Evolutionary conservation across 371 early-diverging fungal species (phyloP), one percentile per base, ranked within the genome.

Genomic region (Smittium culicis): DNA sequence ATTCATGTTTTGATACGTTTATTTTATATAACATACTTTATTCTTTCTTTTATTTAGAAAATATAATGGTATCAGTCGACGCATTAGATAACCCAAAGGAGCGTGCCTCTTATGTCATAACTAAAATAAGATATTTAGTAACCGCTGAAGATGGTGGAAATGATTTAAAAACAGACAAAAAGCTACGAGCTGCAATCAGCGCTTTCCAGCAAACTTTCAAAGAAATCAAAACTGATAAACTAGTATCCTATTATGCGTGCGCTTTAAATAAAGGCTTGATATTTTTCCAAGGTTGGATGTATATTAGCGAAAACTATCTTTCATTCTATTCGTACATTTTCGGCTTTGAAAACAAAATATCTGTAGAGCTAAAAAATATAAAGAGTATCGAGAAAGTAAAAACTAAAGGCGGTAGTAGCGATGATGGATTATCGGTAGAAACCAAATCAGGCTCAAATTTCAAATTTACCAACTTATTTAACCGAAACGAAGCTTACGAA

Each of bases 261-360:
- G 88, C 91, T 0, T 92, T 90, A 71, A 86, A 91, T 70, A 83
- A 83, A 30, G 85, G 84, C 63, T 81, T 88, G 69, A 82, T 91
- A 71, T 81, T 86, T 62, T 90, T 91, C 74, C 98, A 98, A 77
- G 98, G 98, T 0, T 98, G 98, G 98, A 80, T 96, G 77, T 98
- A 98, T 72, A 83, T 98, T 35, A 89, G 90, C 66, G 87, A 92
- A 74, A 89, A 93, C 69, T 90, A 92, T 66, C 73, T 95, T 25
- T 90, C 89, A 71, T 98, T 96, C 72, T 94, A 98, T 76, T 91
- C 96, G 24, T 95, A 89, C 72, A 81, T 96, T 61, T 81, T 98
- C 35, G 96, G 95, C 0, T 82, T 83, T 28, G 98, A 98, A 73
- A 94, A 93, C 20, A 92, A 91, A 75, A 73, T 95, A 25, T 81